phyloP scores from a whole-genome alignment of 2,329 filamentous ascomycete genomes.

The Cytospora piceae region DNA sequence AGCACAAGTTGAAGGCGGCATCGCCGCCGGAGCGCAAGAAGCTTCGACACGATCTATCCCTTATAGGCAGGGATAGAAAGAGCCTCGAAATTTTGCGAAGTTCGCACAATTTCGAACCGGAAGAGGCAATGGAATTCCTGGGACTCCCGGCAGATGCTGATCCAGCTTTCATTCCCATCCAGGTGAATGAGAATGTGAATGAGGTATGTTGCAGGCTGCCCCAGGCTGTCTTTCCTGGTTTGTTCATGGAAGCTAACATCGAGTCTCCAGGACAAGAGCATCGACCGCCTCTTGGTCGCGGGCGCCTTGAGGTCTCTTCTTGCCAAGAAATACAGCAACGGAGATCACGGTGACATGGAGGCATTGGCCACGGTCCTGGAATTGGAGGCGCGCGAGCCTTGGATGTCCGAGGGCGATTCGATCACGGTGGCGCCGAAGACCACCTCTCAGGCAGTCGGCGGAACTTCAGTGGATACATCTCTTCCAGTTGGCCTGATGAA shows the following conservation, averaged over 20 bases:
- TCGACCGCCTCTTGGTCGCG: conserved; percentile 21
- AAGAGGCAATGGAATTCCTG: conserved; percentile 34
- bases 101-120: conserved; percentile 31
- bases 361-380: conserved; percentile 16
- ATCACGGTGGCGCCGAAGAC: conserved; percentile 4
- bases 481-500: conserved; percentile 88
- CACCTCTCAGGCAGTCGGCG: conserved; percentile 12
- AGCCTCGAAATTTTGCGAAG: conserved; percentile 31
- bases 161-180: conserved; percentile 18
- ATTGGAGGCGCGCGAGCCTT: conserved; percentile 20
- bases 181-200: conserved; percentile 17
- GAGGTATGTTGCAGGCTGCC: conserved; percentile 17
- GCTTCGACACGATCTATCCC: conserved; percentile 36
- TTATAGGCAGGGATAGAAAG: conserved; percentile 36
- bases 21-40: conserved; percentile 23
- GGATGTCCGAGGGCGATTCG: conserved; percentile 8
- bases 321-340: conserved; percentile 13
- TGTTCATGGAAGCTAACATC: background rate
- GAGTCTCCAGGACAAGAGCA: conserved; percentile 13
- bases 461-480: conserved; percentile 43
- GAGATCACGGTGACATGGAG: conserved; percentile 10
- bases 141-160: conserved; percentile 22
- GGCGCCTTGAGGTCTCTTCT: conserved; percentile 24
- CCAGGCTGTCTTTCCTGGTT: background rate
- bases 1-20: conserved; percentile 32